Percentiles rank a stretch among this genome's conserved stretches.
phyloP scores from a whole-genome alignment of 2,329 filamentous ascomycete species.

The Sarocladium kiliense region DNA sequence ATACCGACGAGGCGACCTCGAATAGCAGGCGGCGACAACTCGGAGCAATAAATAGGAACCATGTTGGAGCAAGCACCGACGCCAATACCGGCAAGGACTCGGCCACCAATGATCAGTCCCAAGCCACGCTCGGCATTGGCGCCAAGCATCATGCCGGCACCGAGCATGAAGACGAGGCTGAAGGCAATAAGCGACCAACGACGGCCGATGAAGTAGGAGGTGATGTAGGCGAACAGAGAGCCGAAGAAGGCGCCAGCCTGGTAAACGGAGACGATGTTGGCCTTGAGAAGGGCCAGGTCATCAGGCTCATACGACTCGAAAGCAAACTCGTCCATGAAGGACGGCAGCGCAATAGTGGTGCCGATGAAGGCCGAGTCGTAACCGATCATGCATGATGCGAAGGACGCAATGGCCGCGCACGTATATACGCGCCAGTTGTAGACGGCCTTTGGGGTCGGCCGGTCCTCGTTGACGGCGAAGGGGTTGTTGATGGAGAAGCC shows the following conservation, averaged over 20 bases:
- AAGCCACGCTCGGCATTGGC: slow-evolving; percentile 57
- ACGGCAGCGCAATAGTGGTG: slow-evolving; percentile 18
- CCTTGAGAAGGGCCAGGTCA: slow-evolving; percentile 55
- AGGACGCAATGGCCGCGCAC: slow-evolving; percentile 49
- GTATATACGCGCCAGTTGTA: slow-evolving; percentile 58
- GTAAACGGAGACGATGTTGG: slow-evolving; percentile 77
- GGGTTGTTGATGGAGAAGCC: slow-evolving; percentile 19
- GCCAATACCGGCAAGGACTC: slow-evolving; percentile 59
- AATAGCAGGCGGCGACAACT: slow-evolving; percentile 56
- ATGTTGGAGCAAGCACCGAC: slow-evolving; percentile 60
- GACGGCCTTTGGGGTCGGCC: slow-evolving; percentile 51
- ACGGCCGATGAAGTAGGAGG: slow-evolving; percentile 63
- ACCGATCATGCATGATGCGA: slow-evolving; percentile 52
- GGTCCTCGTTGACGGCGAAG: slow-evolving; percentile 48
- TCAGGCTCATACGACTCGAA: slow-evolving; percentile 45
- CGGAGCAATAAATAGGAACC: slow-evolving; percentile 58
- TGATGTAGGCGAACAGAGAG: slow-evolving; percentile 53
- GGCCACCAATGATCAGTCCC: slow-evolving; percentile 55
- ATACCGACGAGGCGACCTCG: slow-evolving; percentile 61
- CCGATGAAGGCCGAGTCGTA: slow-evolving; percentile 43
- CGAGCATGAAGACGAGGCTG: slow-evolving; percentile 60
- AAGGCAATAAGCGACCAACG: slow-evolving; percentile 59
- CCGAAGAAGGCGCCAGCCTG: slow-evolving; percentile 84
- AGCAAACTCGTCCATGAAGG: slow-evolving; percentile 16
- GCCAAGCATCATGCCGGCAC: slow-evolving; percentile 68